A percentile compares a stretch with the other conserved stretches of the same genome.
Conservation (phyloP, 148 eudicot species). For the Chenopodium suecicum region DNA sequence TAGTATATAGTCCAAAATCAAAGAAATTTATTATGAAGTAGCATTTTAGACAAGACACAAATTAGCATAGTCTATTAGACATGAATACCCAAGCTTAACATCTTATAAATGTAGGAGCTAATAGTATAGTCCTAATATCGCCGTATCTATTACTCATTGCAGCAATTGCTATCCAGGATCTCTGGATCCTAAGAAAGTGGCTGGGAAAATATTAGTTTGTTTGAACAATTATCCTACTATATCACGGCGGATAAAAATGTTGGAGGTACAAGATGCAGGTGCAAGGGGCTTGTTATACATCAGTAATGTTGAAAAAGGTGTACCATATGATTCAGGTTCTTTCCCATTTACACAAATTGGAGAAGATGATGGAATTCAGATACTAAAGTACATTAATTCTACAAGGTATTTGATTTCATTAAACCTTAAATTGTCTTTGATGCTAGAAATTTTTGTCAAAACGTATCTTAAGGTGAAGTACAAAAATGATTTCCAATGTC, state of each 20-base stretch:
- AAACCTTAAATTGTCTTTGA: not conserved
- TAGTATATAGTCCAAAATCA: not conserved
- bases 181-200: conserved; percentile 41
- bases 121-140: not conserved
- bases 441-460: not conserved
- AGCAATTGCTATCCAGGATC: conserved; percentile 74
- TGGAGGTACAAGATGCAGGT: conserved; percentile 59
- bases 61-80: too few species aligned
- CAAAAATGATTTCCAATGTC: conserved; percentile 3
- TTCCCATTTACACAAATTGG: conserved; percentile 58
- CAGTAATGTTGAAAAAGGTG: conserved; percentile 30
- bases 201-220: conserved; percentile 62
- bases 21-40: too few species aligned
- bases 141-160: conserved; percentile 14
- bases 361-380: conserved; percentile 37
- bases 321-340: conserved; percentile 56
- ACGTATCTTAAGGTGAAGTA: not conserved
- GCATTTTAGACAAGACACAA: too few species aligned
- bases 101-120: not conserved
- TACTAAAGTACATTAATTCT: conserved; percentile 62
- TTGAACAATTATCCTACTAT: conserved; percentile 34
- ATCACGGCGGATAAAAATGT: conserved; percentile 50
- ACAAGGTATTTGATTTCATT: conserved; percentile 38
- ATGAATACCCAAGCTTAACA: too few species aligned
- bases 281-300: conserved; percentile 61